A percentile compares a stretch with the other conserved stretches of the same genome.
phyloP scores from a whole-genome alignment of 1,284 basidiomycete species.

The Melampsora larici-populina region DNA sequence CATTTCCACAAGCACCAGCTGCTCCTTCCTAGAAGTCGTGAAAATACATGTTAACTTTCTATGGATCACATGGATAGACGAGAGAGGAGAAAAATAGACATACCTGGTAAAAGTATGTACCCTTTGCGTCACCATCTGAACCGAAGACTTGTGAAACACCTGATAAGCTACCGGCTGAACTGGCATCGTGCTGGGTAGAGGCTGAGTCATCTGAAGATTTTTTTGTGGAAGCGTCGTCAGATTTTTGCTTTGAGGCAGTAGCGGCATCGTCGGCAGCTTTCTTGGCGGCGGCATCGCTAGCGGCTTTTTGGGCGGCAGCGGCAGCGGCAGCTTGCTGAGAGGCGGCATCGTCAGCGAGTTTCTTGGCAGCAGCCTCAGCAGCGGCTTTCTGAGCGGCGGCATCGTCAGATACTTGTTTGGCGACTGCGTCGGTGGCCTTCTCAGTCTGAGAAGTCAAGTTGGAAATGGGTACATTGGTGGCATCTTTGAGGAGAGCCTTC shows the following conservation, averaged over 20 bases:
- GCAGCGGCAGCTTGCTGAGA: constrained; percentile 1
- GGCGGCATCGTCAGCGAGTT: constrained; percentile 2
- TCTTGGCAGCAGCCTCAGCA: background rate
- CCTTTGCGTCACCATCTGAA: constrained; percentile 26
- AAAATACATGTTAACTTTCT: background rate
- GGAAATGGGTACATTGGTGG: background rate
- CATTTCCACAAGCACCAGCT: constrained; percentile 38
- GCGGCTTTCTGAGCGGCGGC: background rate
- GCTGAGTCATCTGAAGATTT: background rate
- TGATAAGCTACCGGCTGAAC: background rate
- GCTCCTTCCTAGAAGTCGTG: constrained; percentile 20
- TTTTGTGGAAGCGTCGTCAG: background rate
- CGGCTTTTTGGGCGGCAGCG: background rate
- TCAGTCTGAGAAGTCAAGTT: constrained; percentile 9
- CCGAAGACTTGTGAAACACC: constrained; percentile 35
- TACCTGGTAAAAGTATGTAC: constrained; percentile 39
- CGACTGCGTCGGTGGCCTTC: background rate
- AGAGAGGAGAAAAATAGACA: background rate
- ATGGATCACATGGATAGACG: background rate
- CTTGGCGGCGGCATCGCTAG: background rate
- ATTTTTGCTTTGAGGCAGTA: constrained; percentile 9
- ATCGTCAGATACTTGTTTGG: background rate
- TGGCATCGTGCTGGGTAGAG: background rate
- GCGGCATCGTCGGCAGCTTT: constrained; percentile 10
- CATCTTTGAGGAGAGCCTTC: background rate